phyloP scores from a whole-genome alignment of 371 early-diverging fungal genomes.

The Funneliformis caledonium region DNA sequence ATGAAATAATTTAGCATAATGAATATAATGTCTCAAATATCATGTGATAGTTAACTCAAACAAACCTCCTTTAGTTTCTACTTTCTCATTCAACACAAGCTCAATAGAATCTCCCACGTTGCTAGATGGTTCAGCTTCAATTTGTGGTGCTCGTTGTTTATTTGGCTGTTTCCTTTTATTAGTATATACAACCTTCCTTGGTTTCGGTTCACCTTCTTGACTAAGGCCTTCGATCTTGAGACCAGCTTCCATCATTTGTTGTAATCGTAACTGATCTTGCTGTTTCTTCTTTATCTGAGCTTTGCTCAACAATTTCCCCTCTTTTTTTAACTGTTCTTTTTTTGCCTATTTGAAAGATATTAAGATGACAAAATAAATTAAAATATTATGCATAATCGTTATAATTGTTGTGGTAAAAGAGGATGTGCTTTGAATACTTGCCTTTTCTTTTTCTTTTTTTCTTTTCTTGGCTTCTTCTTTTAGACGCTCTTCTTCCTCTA shows the following conservation, averaged over 20 bases:
- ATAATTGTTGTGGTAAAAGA: background rate
- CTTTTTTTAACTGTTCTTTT: slow-evolving; percentile 88
- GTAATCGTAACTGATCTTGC: slow-evolving; percentile 70
- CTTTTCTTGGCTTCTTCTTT: slow-evolving; percentile 67
- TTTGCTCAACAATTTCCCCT: slow-evolving; percentile 92
- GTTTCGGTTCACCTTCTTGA: slow-evolving; percentile 51
- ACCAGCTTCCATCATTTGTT: slow-evolving; percentile 77
- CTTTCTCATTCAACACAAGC: background rate
- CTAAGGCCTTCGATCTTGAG: slow-evolving; percentile 80
- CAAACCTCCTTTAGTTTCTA: slow-evolving; percentile 2
- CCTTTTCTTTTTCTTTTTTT: slow-evolving; percentile 77
- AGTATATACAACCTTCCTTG: slow-evolving; percentile 56
- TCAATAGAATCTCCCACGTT: slow-evolving; percentile 42
- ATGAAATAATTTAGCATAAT: slow-evolving; percentile 10
- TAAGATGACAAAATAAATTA: background rate
- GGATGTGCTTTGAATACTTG: slow-evolving; percentile 18
- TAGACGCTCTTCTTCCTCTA: slow-evolving; percentile 54
- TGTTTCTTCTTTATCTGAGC: slow-evolving; percentile 90
- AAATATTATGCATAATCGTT: background rate
- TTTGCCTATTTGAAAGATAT: slow-evolving; percentile 55
- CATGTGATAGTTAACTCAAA: background rate
- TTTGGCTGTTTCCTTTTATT: slow-evolving; percentile 68
- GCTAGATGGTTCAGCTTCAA: slow-evolving; percentile 50
- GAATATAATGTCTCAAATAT: no score
- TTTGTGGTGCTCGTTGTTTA: slow-evolving; percentile 39